phyloP scores from a whole-genome alignment of 345 rosid species.

The Citrus mangshanensis region DNA sequence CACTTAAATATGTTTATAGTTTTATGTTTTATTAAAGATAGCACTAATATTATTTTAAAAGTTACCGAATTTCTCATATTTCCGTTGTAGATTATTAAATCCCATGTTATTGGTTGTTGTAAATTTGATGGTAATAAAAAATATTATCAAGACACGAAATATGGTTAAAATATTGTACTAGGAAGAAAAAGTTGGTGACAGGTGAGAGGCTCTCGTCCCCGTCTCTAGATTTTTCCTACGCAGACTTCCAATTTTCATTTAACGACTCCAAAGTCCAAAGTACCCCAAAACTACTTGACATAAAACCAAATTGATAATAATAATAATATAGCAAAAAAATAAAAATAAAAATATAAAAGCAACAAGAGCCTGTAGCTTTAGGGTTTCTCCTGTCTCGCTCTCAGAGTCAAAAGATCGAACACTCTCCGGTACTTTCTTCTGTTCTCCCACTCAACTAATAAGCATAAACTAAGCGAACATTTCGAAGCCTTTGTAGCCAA shows the following conservation, averaged over 20 bases:
- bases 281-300: no score
- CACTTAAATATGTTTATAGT: no score
- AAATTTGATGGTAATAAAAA: neutral
- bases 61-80: no score
- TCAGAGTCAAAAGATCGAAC: neutral
- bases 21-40: no score
- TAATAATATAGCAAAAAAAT: no score
- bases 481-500: neutral
- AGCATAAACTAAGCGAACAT: neutral
- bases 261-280: neutral
- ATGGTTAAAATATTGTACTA: neutral
- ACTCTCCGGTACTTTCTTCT: slow-evolving; percentile 5
- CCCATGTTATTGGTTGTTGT: no score
- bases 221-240: neutral
- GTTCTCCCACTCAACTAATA: neutral
- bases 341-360: no score
- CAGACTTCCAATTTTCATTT: neutral
- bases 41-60: no score
- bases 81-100: no score
- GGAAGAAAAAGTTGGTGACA: neutral
- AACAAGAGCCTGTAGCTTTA: neutral
- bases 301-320: no score
- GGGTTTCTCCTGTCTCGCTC: neutral
- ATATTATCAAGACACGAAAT: neutral
- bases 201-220: neutral